A percentile compares a stretch with the other conserved stretches of the same genome.
phyloP scores from a whole-genome alignment of 148 eudicot species.

The Heliamphora exappendiculata region DNA sequence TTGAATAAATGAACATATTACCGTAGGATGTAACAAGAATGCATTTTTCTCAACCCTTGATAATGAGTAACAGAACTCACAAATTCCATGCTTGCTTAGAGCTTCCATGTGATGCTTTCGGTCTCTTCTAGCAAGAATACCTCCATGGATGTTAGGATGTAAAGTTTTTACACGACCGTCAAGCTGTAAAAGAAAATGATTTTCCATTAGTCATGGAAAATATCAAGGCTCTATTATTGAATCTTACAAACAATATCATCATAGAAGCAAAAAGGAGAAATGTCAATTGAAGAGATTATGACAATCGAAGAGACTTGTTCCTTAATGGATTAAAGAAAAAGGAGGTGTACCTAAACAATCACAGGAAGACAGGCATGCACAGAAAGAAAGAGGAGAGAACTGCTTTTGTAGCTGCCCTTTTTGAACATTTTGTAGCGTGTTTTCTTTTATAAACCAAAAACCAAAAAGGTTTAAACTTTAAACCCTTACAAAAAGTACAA shows the following conservation, averaged over 20 bases:
- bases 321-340: not conserved
- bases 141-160: conserved; percentile 90
- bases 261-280: not conserved
- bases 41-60: not conserved
- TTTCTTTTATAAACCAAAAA: too few species aligned
- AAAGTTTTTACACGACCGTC: conserved; percentile 99
- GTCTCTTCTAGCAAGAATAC: conserved; percentile 97
- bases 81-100: conserved; percentile 70
- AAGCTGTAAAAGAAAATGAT: conserved; percentile 45
- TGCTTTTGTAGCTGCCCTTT: not conserved
- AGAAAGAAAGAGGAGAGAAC: not conserved
- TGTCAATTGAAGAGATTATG: not conserved
- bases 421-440: too few species aligned
- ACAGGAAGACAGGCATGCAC: not conserved
- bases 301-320: not conserved
- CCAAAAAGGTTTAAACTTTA: too few species aligned
- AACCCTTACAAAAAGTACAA: too few species aligned
- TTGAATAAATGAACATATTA: not conserved
- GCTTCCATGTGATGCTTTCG: conserved; percentile 90
- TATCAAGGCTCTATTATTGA: not conserved
- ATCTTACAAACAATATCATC: not conserved
- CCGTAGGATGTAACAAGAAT: not conserved
- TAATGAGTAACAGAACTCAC: conserved; percentile 29
- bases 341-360: not conserved
- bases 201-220: not conserved